Evolutionary conservation across 306 rosid genomes (phyloP), one percentile per base, ranked within the genome.

Genomic region (Adenanthera pavonina): DNA sequence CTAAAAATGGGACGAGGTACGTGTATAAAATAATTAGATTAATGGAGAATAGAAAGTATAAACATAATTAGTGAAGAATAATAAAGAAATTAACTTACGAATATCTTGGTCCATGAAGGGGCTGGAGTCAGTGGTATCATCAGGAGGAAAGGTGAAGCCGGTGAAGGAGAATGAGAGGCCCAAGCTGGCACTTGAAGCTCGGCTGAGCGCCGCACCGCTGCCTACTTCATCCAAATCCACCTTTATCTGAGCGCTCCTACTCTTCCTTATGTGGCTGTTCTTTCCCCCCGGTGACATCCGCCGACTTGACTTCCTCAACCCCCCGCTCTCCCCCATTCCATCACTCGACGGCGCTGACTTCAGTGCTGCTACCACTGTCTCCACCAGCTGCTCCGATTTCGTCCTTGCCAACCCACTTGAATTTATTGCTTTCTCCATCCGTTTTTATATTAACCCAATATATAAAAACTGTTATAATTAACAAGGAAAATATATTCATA

Each of bases 151-250:
- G 20, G 97, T 83, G 90, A 95, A 95, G 69, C 99, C 99, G 35
- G 92, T 95, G 87, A 95, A 95, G 74, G 98, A 92, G 88, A 95
- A 93, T 0, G 99, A 93, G 73, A 95, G 87, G 15, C 98, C 99
- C 85, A 93, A 86, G 89, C 98, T 92, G 53, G 98, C 98, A 61
- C 98, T 95, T 5, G 98, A 93, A 48, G 98, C 99, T 78, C 99
- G 83, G 83, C 99, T 95, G 5, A 95, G 90, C n/a, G 96, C 97
- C 6, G 93, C 98, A 16, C 99, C 97, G 25, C 89, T 92, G 49
- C 84, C 84, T 8, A 92, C 86, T 49, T 95, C 99, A 25, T 93
- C 99, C 65, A 90, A 51, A 0, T 93, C 97, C 4, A 91, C 52
- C 92, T 90, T 95, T 83, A 95, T 54, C 80, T 95, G 99, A 6